A percentile compares a stretch with the other conserved stretches of the same genome.
Evolutionary conservation across 371 early-diverging fungal genomes (phyloP).

Genomic region (Mortierella sp.): DNA sequence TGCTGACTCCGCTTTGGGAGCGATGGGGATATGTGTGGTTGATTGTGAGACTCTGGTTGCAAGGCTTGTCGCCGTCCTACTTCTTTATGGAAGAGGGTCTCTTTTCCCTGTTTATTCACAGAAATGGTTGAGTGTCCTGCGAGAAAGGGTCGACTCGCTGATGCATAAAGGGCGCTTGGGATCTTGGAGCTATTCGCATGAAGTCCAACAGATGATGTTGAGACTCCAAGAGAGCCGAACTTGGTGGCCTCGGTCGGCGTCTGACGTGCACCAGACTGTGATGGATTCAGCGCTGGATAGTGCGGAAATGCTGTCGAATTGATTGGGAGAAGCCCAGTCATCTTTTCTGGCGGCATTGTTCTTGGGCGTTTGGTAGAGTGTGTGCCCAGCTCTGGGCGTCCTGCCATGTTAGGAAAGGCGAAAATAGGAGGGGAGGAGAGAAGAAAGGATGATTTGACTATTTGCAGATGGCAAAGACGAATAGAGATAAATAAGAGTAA

Average conservation of each 20-base stretch:
- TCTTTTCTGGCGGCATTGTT: constrained; percentile 29
- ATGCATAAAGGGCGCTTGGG: not conserved
- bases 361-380: constrained; percentile 42
- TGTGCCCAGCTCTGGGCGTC: constrained; percentile 22
- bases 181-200: constrained; percentile 4
- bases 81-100: constrained; percentile 44
- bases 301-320: not conserved
- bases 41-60: too few species aligned
- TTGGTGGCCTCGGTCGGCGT: not conserved
- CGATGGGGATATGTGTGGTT: constrained; percentile 2
- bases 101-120: constrained; percentile 13
- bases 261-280: constrained; percentile 1
- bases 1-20: constrained; percentile 18
- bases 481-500: not conserved
- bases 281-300: not conserved
- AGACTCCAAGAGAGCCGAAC: not conserved
- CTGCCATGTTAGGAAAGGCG: not conserved
- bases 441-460: not conserved
- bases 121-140: not conserved
- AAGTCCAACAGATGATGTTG: constrained; percentile 17
- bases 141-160: constrained; percentile 12
- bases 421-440: not conserved
- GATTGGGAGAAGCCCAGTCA: not conserved
- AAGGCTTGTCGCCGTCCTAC: constrained; percentile 10
- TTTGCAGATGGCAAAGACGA: not conserved